Conservation (phyloP, 176 grass and related monocot species). For the Neostapfia colusana region DNA sequence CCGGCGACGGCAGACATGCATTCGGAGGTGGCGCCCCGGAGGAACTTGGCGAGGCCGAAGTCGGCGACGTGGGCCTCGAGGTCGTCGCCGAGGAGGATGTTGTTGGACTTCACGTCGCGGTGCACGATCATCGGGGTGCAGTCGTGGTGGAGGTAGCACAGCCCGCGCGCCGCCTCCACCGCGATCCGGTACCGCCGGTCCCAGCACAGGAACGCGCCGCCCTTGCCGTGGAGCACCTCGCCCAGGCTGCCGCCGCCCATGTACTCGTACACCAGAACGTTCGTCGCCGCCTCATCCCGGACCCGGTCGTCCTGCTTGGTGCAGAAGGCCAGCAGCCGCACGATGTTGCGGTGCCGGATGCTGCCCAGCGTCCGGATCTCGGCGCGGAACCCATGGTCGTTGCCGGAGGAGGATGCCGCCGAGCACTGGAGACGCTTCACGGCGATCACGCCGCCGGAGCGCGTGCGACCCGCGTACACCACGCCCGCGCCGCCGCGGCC, state of each 20-base stretch:
- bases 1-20: constrained; percentile 97
- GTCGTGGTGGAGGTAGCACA: constrained; percentile 98
- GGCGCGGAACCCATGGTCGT: constrained; percentile 72
- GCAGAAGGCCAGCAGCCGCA: constrained; percentile 82
- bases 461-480: constrained; percentile 63
- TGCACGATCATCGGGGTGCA: constrained; percentile 63
- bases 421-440: constrained; percentile 61
- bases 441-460: constrained; percentile 55
- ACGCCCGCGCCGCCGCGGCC: constrained; percentile 84
- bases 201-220: constrained; percentile 66
- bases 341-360: constrained; percentile 94
- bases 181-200: constrained; percentile 72
- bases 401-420: not conserved
- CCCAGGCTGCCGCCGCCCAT: constrained; percentile 83
- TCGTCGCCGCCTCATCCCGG: no score
- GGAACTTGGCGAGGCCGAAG: not conserved
- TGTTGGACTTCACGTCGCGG: not conserved
- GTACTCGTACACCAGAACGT: constrained; percentile 96
- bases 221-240: constrained; percentile 71
- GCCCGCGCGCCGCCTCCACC: constrained; percentile 74
- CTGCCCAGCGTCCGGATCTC: constrained; percentile 88
- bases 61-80: not conserved
- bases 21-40: constrained; percentile 44
- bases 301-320: not conserved
- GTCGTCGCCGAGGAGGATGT: not conserved